Evolutionary conservation across 2,329 filamentous ascomycete genomes (phyloP).

Genomic region (Talaromyces pinophilus): DNA sequence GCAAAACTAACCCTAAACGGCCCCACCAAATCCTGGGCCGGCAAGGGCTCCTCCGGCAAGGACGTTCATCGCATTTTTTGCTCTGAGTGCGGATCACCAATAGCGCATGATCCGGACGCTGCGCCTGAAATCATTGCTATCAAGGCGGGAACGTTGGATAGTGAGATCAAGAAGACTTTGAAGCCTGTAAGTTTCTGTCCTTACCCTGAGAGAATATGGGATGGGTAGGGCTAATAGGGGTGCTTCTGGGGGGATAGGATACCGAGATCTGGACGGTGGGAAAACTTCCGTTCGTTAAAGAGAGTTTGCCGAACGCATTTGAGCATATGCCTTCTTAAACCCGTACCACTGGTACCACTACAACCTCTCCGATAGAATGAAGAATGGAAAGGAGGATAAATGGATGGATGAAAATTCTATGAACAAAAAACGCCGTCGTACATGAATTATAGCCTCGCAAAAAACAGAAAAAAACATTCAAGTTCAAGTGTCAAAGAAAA

Average conservation of each 20-base stretch:
- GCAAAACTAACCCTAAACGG: constrained; percentile 65
- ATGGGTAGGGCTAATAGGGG: background rate
- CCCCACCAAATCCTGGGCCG: constrained; percentile 65
- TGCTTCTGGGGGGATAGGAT: constrained; percentile 36
- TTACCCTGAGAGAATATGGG: constrained; percentile 34
- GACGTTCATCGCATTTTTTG: constrained; percentile 69
- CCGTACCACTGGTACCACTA: background rate
- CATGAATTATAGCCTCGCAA: background rate
- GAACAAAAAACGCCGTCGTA: constrained; percentile 7
- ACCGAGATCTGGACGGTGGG: constrained; percentile 69
- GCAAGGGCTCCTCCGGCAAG: constrained; percentile 62
- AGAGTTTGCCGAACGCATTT: constrained; percentile 64
- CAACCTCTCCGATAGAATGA: background rate
- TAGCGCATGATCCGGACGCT: constrained; percentile 70
- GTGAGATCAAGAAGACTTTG: constrained; percentile 66
- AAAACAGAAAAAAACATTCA: background rate
- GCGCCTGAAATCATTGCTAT: constrained; percentile 69
- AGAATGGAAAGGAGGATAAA: background rate
- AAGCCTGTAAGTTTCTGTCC: constrained; percentile 51
- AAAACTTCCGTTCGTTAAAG: constrained; percentile 71
- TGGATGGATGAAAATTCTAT: background rate
- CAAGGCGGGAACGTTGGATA: constrained; percentile 66
- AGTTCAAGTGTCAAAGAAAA: background rate
- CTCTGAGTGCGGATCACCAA: constrained; percentile 67
- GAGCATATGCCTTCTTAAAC: constrained; percentile 62